Conservation (phyloP, 768 basidiomycete genomes). For the Lactarius trivialis region DNA sequence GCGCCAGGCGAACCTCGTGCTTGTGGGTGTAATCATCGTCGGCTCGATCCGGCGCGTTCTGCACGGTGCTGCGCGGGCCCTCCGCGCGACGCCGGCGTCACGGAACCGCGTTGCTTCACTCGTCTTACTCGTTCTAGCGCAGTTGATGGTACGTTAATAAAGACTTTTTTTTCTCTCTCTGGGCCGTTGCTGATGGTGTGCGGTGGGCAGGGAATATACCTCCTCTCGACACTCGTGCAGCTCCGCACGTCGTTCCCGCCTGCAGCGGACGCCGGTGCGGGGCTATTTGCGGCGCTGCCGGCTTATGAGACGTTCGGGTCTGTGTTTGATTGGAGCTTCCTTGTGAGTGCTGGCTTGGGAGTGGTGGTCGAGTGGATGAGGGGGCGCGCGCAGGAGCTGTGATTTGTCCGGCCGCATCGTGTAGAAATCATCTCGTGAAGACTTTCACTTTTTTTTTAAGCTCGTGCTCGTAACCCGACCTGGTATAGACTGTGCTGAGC, state of each 20-base stretch:
- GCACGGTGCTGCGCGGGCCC: slow-evolving; percentile 55
- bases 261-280: slow-evolving; percentile 35
- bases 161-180: too few relatives aligned
- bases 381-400: slow-evolving; percentile 1
- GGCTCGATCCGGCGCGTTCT: slow-evolving; percentile 67
- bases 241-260: slow-evolving; percentile 77
- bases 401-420: neutral
- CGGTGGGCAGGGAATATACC: slow-evolving; percentile 60
- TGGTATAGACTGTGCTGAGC: too few relatives aligned
- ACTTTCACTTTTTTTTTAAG: too few relatives aligned
- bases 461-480: too few relatives aligned
- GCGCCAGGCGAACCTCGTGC: slow-evolving; percentile 53
- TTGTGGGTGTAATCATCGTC: slow-evolving; percentile 73
- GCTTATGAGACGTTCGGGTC: slow-evolving; percentile 66
- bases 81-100: slow-evolving; percentile 47
- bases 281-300: slow-evolving; percentile 68
- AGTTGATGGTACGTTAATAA: slow-evolving; percentile 81
- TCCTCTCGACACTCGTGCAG: slow-evolving; percentile 77
- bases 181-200: neutral
- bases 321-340: slow-evolving; percentile 68
- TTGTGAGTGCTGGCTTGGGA: slow-evolving; percentile 48
- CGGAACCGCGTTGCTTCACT: slow-evolving; percentile 66
- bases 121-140: slow-evolving; percentile 70
- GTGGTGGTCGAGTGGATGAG: slow-evolving; percentile 47
- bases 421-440: too few relatives aligned